Conservation (phyloP, 2,329 filamentous ascomycete genomes). For the Podosphaera leucotricha region DNA sequence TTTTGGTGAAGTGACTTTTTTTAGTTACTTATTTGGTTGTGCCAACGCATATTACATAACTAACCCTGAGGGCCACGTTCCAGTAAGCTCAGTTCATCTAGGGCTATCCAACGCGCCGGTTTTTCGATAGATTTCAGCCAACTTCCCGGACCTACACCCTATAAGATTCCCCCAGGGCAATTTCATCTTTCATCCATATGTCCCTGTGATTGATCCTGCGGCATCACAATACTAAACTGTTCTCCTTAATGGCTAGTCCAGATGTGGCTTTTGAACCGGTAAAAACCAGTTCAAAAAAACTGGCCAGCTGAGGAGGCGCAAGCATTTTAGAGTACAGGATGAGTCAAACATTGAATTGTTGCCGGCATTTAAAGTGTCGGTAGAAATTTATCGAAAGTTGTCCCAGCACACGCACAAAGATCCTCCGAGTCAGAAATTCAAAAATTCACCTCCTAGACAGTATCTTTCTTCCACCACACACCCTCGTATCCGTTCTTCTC, state of each 20-base stretch:
- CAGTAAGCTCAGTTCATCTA: too few species aligned
- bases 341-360: neutral
- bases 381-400: neutral
- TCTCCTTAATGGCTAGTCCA: neutral
- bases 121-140: too few species aligned
- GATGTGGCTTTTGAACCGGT: neutral
- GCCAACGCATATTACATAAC: neutral
- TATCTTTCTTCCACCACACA: neutral
- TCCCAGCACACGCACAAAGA: too few species aligned
- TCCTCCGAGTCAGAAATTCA: too few species aligned
- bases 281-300: neutral
- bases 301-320: neutral
- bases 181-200: neutral
- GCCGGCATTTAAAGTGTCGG: neutral
- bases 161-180: too few species aligned
- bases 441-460: neutral
- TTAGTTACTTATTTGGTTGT: slow-evolving; percentile 1
- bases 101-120: too few species aligned
- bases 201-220: neutral
- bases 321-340: neutral
- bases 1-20: too few species aligned
- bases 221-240: neutral
- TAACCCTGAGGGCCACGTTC: too few species aligned
- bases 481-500: neutral
- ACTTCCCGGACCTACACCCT: too few species aligned